Evolutionary conservation across 257 asterid species (phyloP), one percentile per base, ranked within the genome.

Genomic region (Salvia splendens): DNA sequence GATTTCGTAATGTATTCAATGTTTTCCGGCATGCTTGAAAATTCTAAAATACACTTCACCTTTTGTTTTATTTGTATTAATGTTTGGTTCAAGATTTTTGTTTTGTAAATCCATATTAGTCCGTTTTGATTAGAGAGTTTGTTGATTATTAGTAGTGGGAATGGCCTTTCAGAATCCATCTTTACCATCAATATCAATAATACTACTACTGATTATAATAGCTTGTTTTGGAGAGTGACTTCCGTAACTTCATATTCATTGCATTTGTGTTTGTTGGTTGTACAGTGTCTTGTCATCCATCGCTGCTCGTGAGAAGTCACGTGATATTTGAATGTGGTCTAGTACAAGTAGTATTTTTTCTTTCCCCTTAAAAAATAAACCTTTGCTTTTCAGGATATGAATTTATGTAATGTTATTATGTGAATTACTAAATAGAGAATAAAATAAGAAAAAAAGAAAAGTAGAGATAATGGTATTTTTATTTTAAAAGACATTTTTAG

Each of bases 11-110:
- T 70, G 82, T 91, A 28, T 70, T 88, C 12, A 81, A 41, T 69
- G 96, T 88, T 61, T 61, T 94, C 46, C 88, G 95, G 99, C 77
- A 83, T 80, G 84, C 94, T 71, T 91, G 82, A 87, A 61, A n/a
- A n/a, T 12, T 1, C n/a, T 50, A 28, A 57, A 41, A 61, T 43
- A 47, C 61, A 20, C 70, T 59, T 33, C 74, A 35, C 40, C 7
- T 35, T 17, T 46, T 58, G 46, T 14, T 43, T 8, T 17, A 1
- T 64, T 47, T 2, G 8, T 47, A 28, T 47, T 30, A 2, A 5
- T 65, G 45, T 42, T 2, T 47, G 8, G 12, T 72, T 42, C 32
- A 62, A 41, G 36, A 50, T 3, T 17, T 1, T 3, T 15, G 59
- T 70, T 6, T 0, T 77, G 84, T 82, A 83, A 55, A 79, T 77